Base-by-base conservation (phyloP, 306 rosid species). In the Macrotyloma uniflorum region DNA sequence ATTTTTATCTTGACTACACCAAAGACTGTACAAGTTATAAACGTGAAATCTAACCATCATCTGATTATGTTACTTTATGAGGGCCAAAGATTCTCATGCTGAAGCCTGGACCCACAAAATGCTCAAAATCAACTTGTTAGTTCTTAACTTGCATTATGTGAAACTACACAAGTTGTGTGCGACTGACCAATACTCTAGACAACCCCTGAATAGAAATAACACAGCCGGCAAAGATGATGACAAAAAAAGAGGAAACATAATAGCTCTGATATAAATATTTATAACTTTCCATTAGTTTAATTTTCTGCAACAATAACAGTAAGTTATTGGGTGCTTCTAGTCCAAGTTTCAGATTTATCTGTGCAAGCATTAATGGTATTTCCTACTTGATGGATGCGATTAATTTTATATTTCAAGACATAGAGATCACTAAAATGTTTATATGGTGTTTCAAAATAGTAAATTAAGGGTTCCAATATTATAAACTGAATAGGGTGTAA, bases 41-140 rank as follows among this genome's bases (percentile, higher is more conserved):
- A 91, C 93, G 96, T 86, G 97, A 91, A 87, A 76, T 82, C 77
- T 74, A 79, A 87, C 93, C 90, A 90, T 90, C 90, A 91, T 88
- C 93, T 73, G 78, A 80, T 85, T 69, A 74, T 70, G 66, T 55
- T 86, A 87, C 87, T 84, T 86, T 83, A 38, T 75, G 74, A 83
- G 20, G 80, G 70, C 82, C 72, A 67, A 70, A 88, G 84, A 89
- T 87, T 85, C 85, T 79, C 83, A 47, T 67, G 80, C 49, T 66
- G 79, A 74, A 70, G 74, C 16, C 11, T n/a, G 83, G 87, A 63
- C 87, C 87, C 91, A 87, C 84, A 16, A 54, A 22, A 58, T 28
- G 85, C 46, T 30, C 65, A 19, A 32, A 28, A 32, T 59, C 54
- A 24, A 19, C 73, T 74, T 20, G 75, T 38, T 43, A 6, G 33